These are phyloP conservation scores for Crithidia fasciculata DNA, from an alignment of 208 protist genomes.

Conservation along the genomic window DNA sequence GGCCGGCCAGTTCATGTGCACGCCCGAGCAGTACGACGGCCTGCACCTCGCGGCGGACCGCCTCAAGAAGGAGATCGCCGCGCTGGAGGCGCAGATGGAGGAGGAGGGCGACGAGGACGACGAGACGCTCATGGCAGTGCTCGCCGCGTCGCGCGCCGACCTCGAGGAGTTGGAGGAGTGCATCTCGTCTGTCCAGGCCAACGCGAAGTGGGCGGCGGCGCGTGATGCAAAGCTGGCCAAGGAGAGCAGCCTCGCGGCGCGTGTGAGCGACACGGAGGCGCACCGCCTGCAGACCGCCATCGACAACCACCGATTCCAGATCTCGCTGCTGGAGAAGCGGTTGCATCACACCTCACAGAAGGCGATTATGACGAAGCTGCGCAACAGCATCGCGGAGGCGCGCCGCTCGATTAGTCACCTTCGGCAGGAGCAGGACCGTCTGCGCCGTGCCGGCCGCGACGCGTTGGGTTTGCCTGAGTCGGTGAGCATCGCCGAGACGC, in stretches of 20 bases:
- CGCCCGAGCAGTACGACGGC: slow-evolving; percentile 91
- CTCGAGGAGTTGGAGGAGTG: slow-evolving; percentile 90
- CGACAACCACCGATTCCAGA: slow-evolving; percentile 77
- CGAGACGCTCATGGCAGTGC: slow-evolving; percentile 93
- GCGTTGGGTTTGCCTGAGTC: slow-evolving; percentile 64
- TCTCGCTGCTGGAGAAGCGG: slow-evolving; percentile 84
- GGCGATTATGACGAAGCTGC: slow-evolving; percentile 72
- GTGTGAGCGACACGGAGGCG: slow-evolving; percentile 32
- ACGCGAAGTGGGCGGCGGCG: slow-evolving; percentile 70
- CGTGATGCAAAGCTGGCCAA: slow-evolving; percentile 60
- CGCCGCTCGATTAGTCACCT: slow-evolving; percentile 79
- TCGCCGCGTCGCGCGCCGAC: slow-evolving; percentile 84
- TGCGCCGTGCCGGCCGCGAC: slow-evolving; percentile 70
- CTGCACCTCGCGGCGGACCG: slow-evolving; percentile 79
- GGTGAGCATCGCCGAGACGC: slow-evolving; percentile 81
- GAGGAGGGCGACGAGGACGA: slow-evolving; percentile 85
- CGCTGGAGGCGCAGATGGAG: slow-evolving; percentile 90
- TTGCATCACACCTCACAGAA: slow-evolving; percentile 75
- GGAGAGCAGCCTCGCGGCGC: slow-evolving; percentile 37
- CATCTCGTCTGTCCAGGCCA: slow-evolving; percentile 74
- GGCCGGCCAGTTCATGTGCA: slow-evolving; percentile 68
- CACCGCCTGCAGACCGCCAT: slow-evolving; percentile 72
- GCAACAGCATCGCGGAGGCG: slow-evolving; percentile 73
- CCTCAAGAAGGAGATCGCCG: slow-evolving; percentile 81
- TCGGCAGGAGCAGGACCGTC: slow-evolving; percentile 86